phyloP scores from a whole-genome alignment of 2,329 filamentous ascomycete genomes.

The Trichoderma sp. region DNA sequence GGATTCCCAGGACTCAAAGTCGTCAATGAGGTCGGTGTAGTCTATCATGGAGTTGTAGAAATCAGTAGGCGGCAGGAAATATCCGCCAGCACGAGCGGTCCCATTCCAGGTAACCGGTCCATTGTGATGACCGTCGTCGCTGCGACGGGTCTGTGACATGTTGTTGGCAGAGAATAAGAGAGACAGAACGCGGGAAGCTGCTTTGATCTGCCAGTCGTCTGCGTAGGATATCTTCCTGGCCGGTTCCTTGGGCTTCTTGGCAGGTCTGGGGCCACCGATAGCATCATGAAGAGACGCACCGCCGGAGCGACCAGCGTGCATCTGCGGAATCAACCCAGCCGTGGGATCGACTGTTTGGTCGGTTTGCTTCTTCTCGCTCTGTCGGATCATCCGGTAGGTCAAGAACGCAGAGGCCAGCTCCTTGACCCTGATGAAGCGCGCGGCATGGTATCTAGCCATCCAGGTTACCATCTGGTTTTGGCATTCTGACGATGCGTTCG shows the following conservation, averaged over 20 bases:
- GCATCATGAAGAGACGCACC: slow-evolving; percentile 77
- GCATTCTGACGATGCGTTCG: slow-evolving; percentile 73
- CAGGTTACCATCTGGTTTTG: slow-evolving; percentile 77
- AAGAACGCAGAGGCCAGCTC: slow-evolving; percentile 78
- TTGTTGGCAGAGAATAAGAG: slow-evolving; percentile 83
- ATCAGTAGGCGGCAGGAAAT: slow-evolving; percentile 75
- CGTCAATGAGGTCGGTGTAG: slow-evolving; percentile 78
- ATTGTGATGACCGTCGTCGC: slow-evolving; percentile 33
- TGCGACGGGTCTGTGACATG: slow-evolving; percentile 44
- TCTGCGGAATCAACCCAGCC: slow-evolving; percentile 70
- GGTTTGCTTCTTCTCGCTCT: slow-evolving; percentile 67
- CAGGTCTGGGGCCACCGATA: slow-evolving; percentile 57
- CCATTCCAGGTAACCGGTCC: slow-evolving; percentile 31
- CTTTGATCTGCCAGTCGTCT: slow-evolving; percentile 89
- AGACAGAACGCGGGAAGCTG: slow-evolving; percentile 76
- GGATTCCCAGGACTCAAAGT: slow-evolving; percentile 87
- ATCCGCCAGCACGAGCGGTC: slow-evolving; percentile 50
- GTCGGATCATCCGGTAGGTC: slow-evolving; percentile 74
- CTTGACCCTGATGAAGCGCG: slow-evolving; percentile 71
- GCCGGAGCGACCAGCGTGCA: slow-evolving; percentile 66
- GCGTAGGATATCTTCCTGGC: slow-evolving; percentile 65
- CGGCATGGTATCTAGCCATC: slow-evolving; percentile 71
- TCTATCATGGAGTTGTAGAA: slow-evolving; percentile 90
- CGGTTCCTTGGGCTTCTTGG: slow-evolving; percentile 58
- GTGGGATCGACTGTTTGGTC: slow-evolving; percentile 60